Percentiles rank a stretch among this genome's conserved stretches.
These are phyloP conservation scores for Penicillium verhagenii DNA, from an alignment of 495 filamentous ascomycete genomes.

Conservation along the genomic window DNA sequence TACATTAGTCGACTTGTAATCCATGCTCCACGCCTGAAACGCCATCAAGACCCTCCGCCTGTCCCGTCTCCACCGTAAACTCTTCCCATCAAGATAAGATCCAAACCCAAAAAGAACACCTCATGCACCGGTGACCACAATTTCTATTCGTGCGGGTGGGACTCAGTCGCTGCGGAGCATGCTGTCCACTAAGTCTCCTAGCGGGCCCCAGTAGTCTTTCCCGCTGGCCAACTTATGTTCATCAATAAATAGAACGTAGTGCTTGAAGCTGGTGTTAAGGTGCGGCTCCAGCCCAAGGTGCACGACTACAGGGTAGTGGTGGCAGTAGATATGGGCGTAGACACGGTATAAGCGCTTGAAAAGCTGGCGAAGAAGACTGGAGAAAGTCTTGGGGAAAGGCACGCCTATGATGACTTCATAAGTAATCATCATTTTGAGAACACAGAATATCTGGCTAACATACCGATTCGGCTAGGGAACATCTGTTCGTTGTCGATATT, in stretches of 20 bases:
- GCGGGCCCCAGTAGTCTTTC: conserved; percentile 97
- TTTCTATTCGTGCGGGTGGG: not conserved
- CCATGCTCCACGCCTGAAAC: conserved; percentile 25
- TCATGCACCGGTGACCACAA: conserved; percentile 10
- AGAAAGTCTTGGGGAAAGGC: conserved; percentile 92
- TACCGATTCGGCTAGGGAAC: conserved; percentile 89
- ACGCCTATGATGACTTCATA: conserved; percentile 57
- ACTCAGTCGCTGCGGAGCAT: conserved; percentile 89
- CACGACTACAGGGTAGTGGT: conserved; percentile 96
- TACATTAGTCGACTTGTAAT: conserved; percentile 13
- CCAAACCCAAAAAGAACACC: conserved; percentile 9
- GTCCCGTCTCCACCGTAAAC: conserved; percentile 4
- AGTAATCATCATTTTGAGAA: not conserved
- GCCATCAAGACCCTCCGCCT: conserved; percentile 22
- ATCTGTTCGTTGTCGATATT: conserved; percentile 95
- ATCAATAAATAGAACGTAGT: conserved; percentile 96
- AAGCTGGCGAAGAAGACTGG: conserved; percentile 80
- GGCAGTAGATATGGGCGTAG: conserved; percentile 99
- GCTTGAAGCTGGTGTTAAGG: conserved; percentile 99
- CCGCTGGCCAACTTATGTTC: conserved; percentile 85
- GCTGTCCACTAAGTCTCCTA: conserved; percentile 93
- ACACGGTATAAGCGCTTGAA: conserved; percentile 99
- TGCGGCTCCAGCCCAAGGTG: conserved; percentile 95
- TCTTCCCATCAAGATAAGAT: conserved; percentile 2
- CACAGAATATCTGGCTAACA: conserved; percentile 7